A percentile compares a stretch with the other conserved stretches of the same genome.
Evolutionary conservation across 805 yeast species (phyloP).

Genomic region (Hanseniaspora pseudoguilliermondii): DNA sequence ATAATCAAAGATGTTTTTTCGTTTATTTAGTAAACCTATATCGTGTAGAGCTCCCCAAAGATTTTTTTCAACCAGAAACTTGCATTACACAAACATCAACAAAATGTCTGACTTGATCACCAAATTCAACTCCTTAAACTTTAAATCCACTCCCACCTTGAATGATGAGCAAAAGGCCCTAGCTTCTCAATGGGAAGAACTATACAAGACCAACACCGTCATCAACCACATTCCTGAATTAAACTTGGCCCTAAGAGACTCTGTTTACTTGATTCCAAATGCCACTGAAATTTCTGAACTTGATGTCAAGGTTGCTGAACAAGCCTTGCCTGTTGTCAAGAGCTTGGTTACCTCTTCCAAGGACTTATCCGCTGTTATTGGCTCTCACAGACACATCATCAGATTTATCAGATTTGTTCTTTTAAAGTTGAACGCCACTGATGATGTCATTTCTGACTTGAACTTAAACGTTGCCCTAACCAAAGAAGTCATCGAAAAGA

Average conservation of each 20-base stretch:
- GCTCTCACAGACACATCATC: constrained; percentile 63
- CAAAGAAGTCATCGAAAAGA: constrained; percentile 54
- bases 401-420: constrained; percentile 92
- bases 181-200: constrained; percentile 65
- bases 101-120: constrained; percentile 24
- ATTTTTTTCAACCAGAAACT: background rate
- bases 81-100: background rate
- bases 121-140: constrained; percentile 22
- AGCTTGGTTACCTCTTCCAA: constrained; percentile 39
- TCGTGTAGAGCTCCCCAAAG: background rate
- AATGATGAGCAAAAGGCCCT: constrained; percentile 50
- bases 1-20: background rate
- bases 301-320: constrained; percentile 61
- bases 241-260: constrained; percentile 54
- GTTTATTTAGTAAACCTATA: background rate
- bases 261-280: constrained; percentile 46
- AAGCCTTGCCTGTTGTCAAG: constrained; percentile 47
- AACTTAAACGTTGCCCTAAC: constrained; percentile 55
- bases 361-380: constrained; percentile 37
- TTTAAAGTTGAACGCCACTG: constrained; percentile 44
- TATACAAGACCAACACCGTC: constrained; percentile 43
- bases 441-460: constrained; percentile 41
- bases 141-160: constrained; percentile 24
- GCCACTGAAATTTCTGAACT: constrained; percentile 41
- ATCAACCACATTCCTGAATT: constrained; percentile 44